Evolutionary conservation across 148 eudicot species (phyloP).

Genomic region (Vaccinium darrowii): DNA sequence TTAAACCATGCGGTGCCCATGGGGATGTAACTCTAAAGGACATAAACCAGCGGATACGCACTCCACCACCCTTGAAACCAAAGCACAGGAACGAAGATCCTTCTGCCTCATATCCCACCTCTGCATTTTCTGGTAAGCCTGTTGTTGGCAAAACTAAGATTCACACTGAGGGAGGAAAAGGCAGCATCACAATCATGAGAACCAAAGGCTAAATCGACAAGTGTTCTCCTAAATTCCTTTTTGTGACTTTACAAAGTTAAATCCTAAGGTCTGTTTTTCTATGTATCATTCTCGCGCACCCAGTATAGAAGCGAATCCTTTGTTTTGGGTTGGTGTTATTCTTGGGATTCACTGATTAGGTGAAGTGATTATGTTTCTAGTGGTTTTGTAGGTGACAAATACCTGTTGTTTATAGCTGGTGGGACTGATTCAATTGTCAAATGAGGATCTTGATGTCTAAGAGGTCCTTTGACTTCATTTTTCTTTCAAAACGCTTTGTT

Average conservation of each 20-base stretch:
- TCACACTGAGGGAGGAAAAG: constrained; percentile 93
- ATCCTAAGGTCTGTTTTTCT: not conserved
- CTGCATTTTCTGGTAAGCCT: constrained; percentile 93
- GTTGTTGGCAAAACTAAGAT: constrained; percentile 92
- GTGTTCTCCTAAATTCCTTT: constrained; percentile 9
- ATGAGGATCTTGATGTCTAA: constrained; percentile 6
- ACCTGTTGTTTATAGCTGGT: constrained; percentile 15
- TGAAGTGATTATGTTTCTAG: constrained; percentile 12
- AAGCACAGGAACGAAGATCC: constrained; percentile 45
- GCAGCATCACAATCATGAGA: constrained; percentile 96
- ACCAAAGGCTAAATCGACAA: constrained; percentile 72
- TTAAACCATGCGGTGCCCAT: constrained; percentile 72
- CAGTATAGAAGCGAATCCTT: constrained; percentile 12
- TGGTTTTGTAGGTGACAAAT: constrained; percentile 4
- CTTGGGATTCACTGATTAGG: constrained; percentile 17
- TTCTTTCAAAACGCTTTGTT: not conserved
- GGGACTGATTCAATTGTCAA: constrained; percentile 3
- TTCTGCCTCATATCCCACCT: constrained; percentile 51
- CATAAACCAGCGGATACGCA: constrained; percentile 74
- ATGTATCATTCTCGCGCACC: not conserved
- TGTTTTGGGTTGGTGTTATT: constrained; percentile 1
- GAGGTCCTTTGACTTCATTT: not conserved
- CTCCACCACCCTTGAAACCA: constrained; percentile 63
- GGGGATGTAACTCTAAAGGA: constrained; percentile 91
- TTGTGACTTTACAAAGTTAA: not conserved